Base-by-base conservation (phyloP, 208 protist species). In the Trypanosoma mega region DNA sequence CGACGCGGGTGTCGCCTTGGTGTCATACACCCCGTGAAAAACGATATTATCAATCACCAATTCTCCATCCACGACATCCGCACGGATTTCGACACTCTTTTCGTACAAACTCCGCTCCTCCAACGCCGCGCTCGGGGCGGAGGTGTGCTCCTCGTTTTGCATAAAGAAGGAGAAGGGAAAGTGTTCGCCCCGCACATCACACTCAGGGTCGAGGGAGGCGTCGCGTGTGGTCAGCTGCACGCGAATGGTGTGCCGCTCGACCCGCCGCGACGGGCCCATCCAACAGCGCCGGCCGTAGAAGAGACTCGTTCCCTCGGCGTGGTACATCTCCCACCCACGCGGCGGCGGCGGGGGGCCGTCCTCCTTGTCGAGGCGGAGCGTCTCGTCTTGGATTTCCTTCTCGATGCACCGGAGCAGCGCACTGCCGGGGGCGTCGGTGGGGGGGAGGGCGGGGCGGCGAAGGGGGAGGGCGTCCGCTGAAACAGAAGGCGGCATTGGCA, bases 91-190 rank as follows among this genome's bases (percentile, higher is more conserved):
- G 24, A 93, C 72, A 51, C 83, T 86, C 49, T 89, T 63, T 30
- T 85, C 70, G 52, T 79, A 92, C 11, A 92, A 57, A 21, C 66
- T 68, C 44, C 76, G 66, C 39, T 74, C 67, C 37, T 68, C 58
- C 44, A 75, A 69, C 31, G 45, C 33, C n/a, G 30, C 37, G 45
- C 9, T 14, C 27, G 39, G 9, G 26, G 52, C 20, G 31, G 31
- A 21, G 20, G 58, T 37, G 2, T 11, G 20, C 11, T 66, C 31
- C 3, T 20, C 23, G 23, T 29, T 34, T 68, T 90, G 82, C 23
- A 92, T 72, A 64, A 89, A 90, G 31, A 94, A 78, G 18, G 83
- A 90, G 52, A 94, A 94, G 8, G 88, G 88, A 49, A 88, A 90
- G 72, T 94, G 88, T 49, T 94, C 85, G 0, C 82, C 85, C 1